phyloP scores from a whole-genome alignment of 805 yeast species.

The Saccharomycopsis sp. region DNA sequence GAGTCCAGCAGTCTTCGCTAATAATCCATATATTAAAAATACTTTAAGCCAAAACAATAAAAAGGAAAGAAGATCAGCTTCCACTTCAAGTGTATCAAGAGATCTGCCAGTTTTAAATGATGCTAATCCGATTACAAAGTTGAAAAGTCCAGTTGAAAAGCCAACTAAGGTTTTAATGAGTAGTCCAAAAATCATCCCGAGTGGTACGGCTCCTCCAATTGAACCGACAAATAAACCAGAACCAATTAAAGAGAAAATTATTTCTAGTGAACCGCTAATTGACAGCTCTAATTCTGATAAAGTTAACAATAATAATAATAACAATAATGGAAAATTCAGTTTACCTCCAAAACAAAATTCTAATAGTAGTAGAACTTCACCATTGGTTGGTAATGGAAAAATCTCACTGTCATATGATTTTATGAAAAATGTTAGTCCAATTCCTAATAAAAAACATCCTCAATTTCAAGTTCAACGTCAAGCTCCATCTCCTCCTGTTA shows the following conservation, averaged over 20 bases:
- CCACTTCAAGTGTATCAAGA: too few species aligned
- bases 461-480: constrained; percentile 14
- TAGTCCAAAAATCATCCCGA: not conserved
- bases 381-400: not conserved
- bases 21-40: constrained; percentile 16
- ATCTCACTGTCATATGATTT: not conserved
- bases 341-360: not conserved
- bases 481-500: constrained; percentile 12
- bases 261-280: not conserved
- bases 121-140: too few species aligned
- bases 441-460: constrained; percentile 7
- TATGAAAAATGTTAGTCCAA: constrained; percentile 1
- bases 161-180: not conserved
- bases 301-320: too few species aligned
- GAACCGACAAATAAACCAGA: not conserved
- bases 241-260: not conserved
- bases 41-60: constrained; percentile 1
- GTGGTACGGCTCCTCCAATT: not conserved
- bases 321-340: too few species aligned
- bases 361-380: not conserved
- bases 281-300: too few species aligned
- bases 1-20: constrained; percentile 2
- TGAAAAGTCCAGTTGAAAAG: not conserved
- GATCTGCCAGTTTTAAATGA: too few species aligned
- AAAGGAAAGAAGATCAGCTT: not conserved